Evolutionary conservation across 495 filamentous ascomycete species (phyloP).

Genomic region (Glutinoglossum americanum): DNA sequence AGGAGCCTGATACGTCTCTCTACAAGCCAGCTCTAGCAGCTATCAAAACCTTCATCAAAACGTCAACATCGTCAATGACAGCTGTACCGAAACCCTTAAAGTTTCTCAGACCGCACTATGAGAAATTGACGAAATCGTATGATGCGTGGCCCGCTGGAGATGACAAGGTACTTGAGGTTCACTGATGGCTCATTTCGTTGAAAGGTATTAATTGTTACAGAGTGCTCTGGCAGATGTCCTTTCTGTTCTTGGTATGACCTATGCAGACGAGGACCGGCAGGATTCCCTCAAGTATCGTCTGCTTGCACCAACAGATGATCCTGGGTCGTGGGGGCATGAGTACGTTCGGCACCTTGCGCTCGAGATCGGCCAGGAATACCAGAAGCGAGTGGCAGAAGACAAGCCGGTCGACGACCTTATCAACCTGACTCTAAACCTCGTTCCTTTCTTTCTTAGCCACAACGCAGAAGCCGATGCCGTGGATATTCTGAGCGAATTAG

Average conservation of each 20-base stretch:
- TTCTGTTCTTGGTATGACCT: slow-evolving; percentile 97
- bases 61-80: slow-evolving; percentile 96
- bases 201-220: slow-evolving; percentile 17
- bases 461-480: slow-evolving; percentile 97
- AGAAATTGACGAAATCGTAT: slow-evolving; percentile 63
- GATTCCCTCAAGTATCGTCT: slow-evolving; percentile 93
- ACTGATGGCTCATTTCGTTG: neutral
- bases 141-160: slow-evolving; percentile 69
- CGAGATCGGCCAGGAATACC: slow-evolving; percentile 87
- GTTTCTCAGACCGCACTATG: slow-evolving; percentile 89
- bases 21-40: slow-evolving; percentile 83
- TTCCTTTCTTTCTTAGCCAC: slow-evolving; percentile 88
- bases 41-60: slow-evolving; percentile 96
- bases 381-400: slow-evolving; percentile 48
- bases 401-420: slow-evolving; percentile 49
- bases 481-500: slow-evolving; percentile 85
- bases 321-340: slow-evolving; percentile 96
- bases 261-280: slow-evolving; percentile 84
- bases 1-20: slow-evolving; percentile 73
- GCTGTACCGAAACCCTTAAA: slow-evolving; percentile 96
- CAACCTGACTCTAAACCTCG: slow-evolving; percentile 59
- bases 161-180: slow-evolving; percentile 38
- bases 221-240: slow-evolving; percentile 81
- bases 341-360: slow-evolving; percentile 90
- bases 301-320: slow-evolving; percentile 71